These are phyloP conservation scores for Hysterium pulicare DNA, from an alignment of 2,329 filamentous ascomycete genomes.

Conservation along the genomic window DNA sequence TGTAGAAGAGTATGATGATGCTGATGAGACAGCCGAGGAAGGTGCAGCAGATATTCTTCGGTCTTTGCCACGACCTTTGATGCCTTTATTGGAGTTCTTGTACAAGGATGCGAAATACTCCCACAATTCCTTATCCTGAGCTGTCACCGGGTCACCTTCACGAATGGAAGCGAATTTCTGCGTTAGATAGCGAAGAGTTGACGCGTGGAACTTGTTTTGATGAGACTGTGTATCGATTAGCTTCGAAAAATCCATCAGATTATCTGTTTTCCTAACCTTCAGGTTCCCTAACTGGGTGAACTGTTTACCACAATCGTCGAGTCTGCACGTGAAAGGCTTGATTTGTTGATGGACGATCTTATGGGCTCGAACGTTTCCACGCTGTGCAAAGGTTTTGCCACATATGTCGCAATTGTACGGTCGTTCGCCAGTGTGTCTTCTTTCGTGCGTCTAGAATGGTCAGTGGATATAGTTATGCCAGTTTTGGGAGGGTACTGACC, in stretches of 20 bases:
- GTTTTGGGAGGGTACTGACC: constrained; percentile 46
- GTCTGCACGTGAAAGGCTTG: constrained; percentile 76
- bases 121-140: constrained; percentile 72
- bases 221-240: constrained; percentile 64
- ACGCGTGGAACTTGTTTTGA: constrained; percentile 87
- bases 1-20: constrained; percentile 21
- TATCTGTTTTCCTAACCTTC: too few species aligned
- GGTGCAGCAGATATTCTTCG: constrained; percentile 56
- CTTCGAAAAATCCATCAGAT: too few species aligned
- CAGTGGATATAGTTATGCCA: constrained; percentile 5
- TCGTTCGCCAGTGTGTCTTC: constrained; percentile 81
- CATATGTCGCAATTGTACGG: constrained; percentile 79
- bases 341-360: constrained; percentile 72
- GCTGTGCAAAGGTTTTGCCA: constrained; percentile 78
- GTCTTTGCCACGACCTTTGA: constrained; percentile 91
- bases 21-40: constrained; percentile 21
- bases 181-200: constrained; percentile 68
- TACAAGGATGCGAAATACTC: constrained; percentile 85
- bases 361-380: constrained; percentile 81
- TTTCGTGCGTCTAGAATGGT: constrained; percentile 68
- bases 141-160: constrained; percentile 60
- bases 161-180: constrained; percentile 64
- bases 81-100: constrained; percentile 97
- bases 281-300: constrained; percentile 91
- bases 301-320: constrained; percentile 80